These are phyloP conservation scores for Daucus carota DNA, from an alignment of 129 eudicot species.

Conservation along the genomic window DH1_v3.0 NC_030385.2:3459501-3460000, in stretches of 20 bases:
- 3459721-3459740: slow-evolving; percentile 63
- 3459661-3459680: slow-evolving; percentile 78
- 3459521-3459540: slow-evolving; percentile 65
- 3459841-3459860: slow-evolving; percentile 58
- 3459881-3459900: slow-evolving; percentile 73
- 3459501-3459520: slow-evolving; percentile 53
- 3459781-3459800: slow-evolving; percentile 79
- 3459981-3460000: neutral
- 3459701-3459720: slow-evolving; percentile 62
- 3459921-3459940: slow-evolving; percentile 45
- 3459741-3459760: slow-evolving; percentile 85
- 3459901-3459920: slow-evolving; percentile 81
- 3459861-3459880: slow-evolving; percentile 81
- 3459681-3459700: slow-evolving; percentile 78
- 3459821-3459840: slow-evolving; percentile 59
- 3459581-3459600: slow-evolving; percentile 70
- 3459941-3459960: neutral
- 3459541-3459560: slow-evolving; percentile 84
- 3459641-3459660: slow-evolving; percentile 63
- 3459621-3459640: slow-evolving; percentile 77
- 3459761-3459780: slow-evolving; percentile 60
- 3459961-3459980: neutral
- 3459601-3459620: slow-evolving; percentile 88
- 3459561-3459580: slow-evolving; percentile 56
- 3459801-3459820: slow-evolving; percentile 80